Conservation (phyloP, 2,329 filamentous ascomycete species). For the Cryoendolithus antarcticus region DNA sequence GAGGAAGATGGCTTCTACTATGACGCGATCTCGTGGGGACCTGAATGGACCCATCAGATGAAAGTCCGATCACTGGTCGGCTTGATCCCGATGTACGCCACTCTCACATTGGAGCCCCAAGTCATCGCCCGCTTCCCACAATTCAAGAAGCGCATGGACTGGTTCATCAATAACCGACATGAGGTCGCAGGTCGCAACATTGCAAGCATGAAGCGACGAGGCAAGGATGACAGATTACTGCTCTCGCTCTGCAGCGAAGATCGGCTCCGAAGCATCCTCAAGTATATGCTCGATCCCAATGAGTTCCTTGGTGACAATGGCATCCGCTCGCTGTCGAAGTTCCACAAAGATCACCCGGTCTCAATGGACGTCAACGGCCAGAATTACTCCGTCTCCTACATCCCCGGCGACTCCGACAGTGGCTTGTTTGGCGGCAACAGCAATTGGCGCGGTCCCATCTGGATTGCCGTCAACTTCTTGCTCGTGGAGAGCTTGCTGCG, state of each 20-base stretch:
- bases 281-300: constrained; percentile 84
- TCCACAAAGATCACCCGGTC: constrained; percentile 78
- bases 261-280: constrained; percentile 75
- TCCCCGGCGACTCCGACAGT: constrained; percentile 92
- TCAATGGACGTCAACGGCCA: constrained; percentile 95
- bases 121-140: constrained; percentile 81
- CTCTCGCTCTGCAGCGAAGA: constrained; percentile 87
- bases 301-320: constrained; percentile 87
- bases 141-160: constrained; percentile 86
- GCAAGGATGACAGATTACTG: constrained; percentile 78
- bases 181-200: constrained; percentile 90
- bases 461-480: constrained; percentile 92
- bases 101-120: constrained; percentile 83
- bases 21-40: constrained; percentile 92
- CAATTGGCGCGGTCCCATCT: constrained; percentile 91
- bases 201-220: constrained; percentile 79
- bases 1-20: constrained; percentile 97
- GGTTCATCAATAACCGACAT: constrained; percentile 81
- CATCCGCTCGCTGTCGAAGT: constrained; percentile 83
- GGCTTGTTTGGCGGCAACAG: constrained; percentile 93
- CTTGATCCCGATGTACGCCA: constrained; percentile 84
- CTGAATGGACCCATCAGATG: constrained; percentile 84
- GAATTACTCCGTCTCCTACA: constrained; percentile 73
- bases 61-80: constrained; percentile 86
- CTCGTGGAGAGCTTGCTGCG: constrained; percentile 87